phyloP scores from a whole-genome alignment of 768 basidiomycete genomes.

The Phlegmacium glaucopus region DNA sequence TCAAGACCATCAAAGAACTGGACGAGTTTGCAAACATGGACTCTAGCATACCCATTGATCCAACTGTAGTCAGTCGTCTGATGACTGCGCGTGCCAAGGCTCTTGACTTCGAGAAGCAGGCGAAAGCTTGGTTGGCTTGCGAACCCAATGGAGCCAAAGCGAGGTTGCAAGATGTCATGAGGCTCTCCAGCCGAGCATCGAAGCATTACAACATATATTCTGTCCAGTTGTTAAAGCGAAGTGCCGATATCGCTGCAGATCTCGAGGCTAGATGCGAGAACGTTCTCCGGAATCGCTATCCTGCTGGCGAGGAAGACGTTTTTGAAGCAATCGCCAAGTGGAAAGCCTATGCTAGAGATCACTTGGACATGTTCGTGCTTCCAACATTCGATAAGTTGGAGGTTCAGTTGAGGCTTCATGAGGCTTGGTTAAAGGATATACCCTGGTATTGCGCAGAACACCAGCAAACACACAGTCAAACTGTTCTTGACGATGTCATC shows the following conservation, averaged over 20 bases:
- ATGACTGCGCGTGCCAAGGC: conserved; percentile 64
- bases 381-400: conserved; percentile 73
- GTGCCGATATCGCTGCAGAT: conserved; percentile 74
- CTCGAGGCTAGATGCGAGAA: conserved; percentile 74
- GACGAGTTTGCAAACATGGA: conserved; percentile 69
- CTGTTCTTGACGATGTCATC: conserved; percentile 70
- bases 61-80: conserved; percentile 61
- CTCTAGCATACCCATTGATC: conserved; percentile 65
- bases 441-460: conserved; percentile 81
- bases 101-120: conserved; percentile 77
- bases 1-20: conserved; percentile 75
- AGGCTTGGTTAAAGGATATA: conserved; percentile 68
- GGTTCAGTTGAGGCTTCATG: conserved; percentile 61
- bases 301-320: conserved; percentile 54
- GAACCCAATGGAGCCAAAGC: conserved; percentile 56
- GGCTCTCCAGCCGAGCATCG: conserved; percentile 67
- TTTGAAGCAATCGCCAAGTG: conserved; percentile 74
- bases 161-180: conserved; percentile 63
- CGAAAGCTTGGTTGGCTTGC: conserved; percentile 63
- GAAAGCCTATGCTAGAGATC: conserved; percentile 66
- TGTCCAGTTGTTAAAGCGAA: conserved; percentile 61
- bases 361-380: conserved; percentile 70
- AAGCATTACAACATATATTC: conserved; percentile 73
- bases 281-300: conserved; percentile 63
- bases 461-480: conserved; percentile 56